Evolutionary conservation across 805 yeast genomes (phyloP).

Genomic region (Starmerella vitae): DNA sequence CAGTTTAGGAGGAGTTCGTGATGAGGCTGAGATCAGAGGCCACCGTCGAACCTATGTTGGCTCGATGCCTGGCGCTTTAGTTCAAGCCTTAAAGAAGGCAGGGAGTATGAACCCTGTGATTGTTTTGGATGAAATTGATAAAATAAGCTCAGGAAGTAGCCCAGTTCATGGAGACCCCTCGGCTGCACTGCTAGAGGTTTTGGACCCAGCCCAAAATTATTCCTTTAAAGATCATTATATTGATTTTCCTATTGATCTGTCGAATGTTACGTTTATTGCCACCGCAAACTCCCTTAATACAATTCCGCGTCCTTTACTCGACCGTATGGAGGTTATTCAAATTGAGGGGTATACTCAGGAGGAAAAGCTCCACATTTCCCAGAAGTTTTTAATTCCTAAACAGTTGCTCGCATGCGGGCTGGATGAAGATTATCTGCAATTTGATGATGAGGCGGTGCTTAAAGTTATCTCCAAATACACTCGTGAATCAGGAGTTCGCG

Average conservation of each 20-base stretch:
- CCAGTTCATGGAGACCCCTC: conserved; percentile 70
- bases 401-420: conserved; percentile 61
- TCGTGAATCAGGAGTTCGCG: conserved; percentile 76
- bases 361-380: conserved; percentile 64
- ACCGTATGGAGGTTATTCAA: conserved; percentile 71
- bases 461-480: conserved; percentile 57
- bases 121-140: conserved; percentile 74
- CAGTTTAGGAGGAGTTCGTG: conserved; percentile 77
- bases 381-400: conserved; percentile 56
- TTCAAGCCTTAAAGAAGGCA: conserved; percentile 63
- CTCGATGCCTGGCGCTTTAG: conserved; percentile 75
- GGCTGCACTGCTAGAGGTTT: conserved; percentile 74
- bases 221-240: conserved; percentile 69
- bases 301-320: conserved; percentile 63
- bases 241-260: conserved; percentile 73
- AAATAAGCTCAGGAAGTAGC: conserved; percentile 43
- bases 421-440: conserved; percentile 30
- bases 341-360: conserved; percentile 65
- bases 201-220: conserved; percentile 80
- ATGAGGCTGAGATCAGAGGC: conserved; percentile 81
- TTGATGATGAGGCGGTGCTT: conserved; percentile 44
- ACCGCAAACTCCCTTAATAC: conserved; percentile 69
- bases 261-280: conserved; percentile 69
- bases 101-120: conserved; percentile 73
- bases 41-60: conserved; percentile 87